Evolutionary conservation across 257 asterid genomes (phyloP).

Genomic region (Agastache rugosa): DNA sequence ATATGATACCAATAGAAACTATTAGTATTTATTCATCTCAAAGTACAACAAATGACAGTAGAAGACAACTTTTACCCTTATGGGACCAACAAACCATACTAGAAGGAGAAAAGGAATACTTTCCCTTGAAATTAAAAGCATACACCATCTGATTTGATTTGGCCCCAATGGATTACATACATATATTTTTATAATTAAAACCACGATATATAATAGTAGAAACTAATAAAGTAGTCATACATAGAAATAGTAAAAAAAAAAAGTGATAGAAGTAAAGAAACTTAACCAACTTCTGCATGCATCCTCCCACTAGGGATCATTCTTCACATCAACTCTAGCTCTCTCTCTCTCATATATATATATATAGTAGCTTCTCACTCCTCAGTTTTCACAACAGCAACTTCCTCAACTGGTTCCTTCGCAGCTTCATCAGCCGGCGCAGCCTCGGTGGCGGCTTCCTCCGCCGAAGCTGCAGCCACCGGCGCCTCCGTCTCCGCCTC

Average conservation of each 20-base stretch:
- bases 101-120: background rate
- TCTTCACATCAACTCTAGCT: background rate
- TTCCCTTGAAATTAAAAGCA: background rate
- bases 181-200: background rate
- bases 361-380: constrained; percentile 36
- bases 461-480: constrained; percentile 35
- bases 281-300: constrained; percentile 4
- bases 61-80: background rate
- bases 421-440: background rate
- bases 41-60: background rate
- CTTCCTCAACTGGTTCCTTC: constrained; percentile 34
- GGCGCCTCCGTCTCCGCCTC: background rate
- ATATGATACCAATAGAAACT: no score
- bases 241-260: background rate
- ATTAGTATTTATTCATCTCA: background rate
- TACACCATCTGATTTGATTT: background rate
- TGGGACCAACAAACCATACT: constrained; percentile 5
- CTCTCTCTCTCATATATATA: background rate
- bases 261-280: background rate
- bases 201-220: background rate
- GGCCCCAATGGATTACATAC: background rate
- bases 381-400: constrained; percentile 49
- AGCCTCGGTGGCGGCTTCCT: constrained; percentile 32
- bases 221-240: background rate
- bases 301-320: background rate